Evolutionary conservation across 495 filamentous ascomycete genomes (phyloP).

Genomic region (Aspergillus steynii): DNA sequence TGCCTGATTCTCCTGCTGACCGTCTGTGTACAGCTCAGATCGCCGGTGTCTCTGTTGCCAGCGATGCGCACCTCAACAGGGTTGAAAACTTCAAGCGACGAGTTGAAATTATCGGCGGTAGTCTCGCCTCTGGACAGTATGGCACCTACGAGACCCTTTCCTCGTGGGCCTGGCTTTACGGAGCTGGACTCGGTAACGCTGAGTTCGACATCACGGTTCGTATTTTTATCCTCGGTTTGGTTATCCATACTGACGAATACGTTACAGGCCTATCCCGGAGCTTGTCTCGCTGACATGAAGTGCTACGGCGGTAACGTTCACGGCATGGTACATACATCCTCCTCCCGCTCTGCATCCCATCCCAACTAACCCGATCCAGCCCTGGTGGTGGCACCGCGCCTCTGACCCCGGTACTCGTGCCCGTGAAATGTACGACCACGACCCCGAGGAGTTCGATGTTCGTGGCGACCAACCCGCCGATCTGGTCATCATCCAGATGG

Average conservation of each 20-base stretch:
- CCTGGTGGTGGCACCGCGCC: slow-evolving; percentile 68
- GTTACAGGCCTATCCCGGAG: slow-evolving; percentile 55
- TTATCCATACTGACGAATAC: not conserved
- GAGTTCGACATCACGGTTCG: slow-evolving; percentile 59
- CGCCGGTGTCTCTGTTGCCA: slow-evolving; percentile 51
- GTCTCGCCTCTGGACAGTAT: slow-evolving; percentile 54
- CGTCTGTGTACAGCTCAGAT: slow-evolving; percentile 50
- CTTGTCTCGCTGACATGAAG: slow-evolving; percentile 56
- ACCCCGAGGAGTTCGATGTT: slow-evolving; percentile 62
- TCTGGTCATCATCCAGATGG: slow-evolving; percentile 68
- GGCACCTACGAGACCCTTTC: slow-evolving; percentile 63
- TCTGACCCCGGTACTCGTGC: slow-evolving; percentile 60
- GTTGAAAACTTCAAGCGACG: slow-evolving; percentile 50
- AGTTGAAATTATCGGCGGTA: slow-evolving; percentile 63
- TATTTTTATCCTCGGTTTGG: not conserved
- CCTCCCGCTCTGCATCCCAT: not conserved
- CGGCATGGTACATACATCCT: slow-evolving; percentile 29
- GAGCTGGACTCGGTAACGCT: slow-evolving; percentile 60
- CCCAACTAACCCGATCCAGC: slow-evolving; percentile 29
- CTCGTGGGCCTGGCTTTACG: slow-evolving; percentile 56
- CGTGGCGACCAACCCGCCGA: slow-evolving; percentile 57
- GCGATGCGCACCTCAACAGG: slow-evolving; percentile 50
- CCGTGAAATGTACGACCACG: slow-evolving; percentile 48
- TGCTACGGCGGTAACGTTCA: slow-evolving; percentile 53
- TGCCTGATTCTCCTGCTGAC: slow-evolving; percentile 2